Base-by-base conservation (phyloP, 2,329 filamentous ascomycete genomes). In the Colletotrichum magnum region DNA sequence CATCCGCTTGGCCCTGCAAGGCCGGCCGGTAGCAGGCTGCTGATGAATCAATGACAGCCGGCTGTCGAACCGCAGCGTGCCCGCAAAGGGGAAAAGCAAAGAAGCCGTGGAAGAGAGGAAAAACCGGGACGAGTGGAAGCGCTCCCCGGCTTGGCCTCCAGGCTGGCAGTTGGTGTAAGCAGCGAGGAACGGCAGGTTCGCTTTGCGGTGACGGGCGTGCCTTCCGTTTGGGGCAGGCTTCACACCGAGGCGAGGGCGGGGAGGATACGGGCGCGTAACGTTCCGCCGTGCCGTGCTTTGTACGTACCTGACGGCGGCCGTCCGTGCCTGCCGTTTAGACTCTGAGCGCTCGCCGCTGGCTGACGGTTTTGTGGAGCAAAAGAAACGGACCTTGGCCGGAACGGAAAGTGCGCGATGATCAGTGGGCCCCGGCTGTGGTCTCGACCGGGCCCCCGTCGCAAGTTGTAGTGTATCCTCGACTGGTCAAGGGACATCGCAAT, bases 381-480 rank as follows among this genome's bases (percentile, higher is more conserved):
- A 21, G 56, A 45, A 51, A 39, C 50, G 26, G 43, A 36, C 52
- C 59, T 43, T 58, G 53, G 36, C 58, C 54, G 41, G 61, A 16
- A 48, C 41, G 56, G 54, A 59, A 56, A 69, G 61, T 52, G 56
- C 18, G 36, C 32, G 56, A 69, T 60, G 56, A 57, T 66, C 66
- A 47, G 66, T 56, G 66, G 66, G 15, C 24, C 41, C 61, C 41
- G 54, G 56, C 36, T 64, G 47, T 36, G 61, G 61, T 60, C 66
- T 64, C 52, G 66, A 65, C 57, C 61, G 32, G 50, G 48, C 54
- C 66, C 66, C 66, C 66, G 66, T 69, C 26, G 52, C 50, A 59
- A 59, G 59, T 36, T 10, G 32, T n/a, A n/a, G n/a, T n/a, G n/a
- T 36, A 36, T 36, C 32, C 32, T 36, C 32, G 32, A 36, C 32